Evolutionary conservation across 805 yeast genomes (phyloP), one percentile per base, ranked within the genome.

Genomic region (Starmerella cellae): DNA sequence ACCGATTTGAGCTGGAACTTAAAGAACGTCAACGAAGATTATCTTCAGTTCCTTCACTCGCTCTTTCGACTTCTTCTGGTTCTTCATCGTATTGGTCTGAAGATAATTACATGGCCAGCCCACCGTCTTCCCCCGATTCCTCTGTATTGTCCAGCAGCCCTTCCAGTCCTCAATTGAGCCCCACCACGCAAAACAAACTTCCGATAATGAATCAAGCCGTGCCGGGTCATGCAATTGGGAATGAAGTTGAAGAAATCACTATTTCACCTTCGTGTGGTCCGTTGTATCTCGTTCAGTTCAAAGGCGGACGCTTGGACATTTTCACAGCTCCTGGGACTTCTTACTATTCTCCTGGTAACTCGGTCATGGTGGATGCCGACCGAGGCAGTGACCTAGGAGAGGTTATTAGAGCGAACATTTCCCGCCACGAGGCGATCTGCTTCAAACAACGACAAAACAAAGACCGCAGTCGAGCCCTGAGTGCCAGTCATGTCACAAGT

Each of bases 311-410:
- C 34, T 62, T 78, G 42, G 95, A 84, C 59, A 83, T 82, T 8
- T 83, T 80, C 54, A 75, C 73, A 55, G 60, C 77, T 18, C 75
- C 83, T 2, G 64, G 60, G 13, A 51, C 54, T 22, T 52, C 67
- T 10, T 56, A 59, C 19, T 52, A 60, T 22, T 53, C 50, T 26
- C 60, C 66, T 4, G 81, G 81, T 19, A 85, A 79, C 55, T 66
- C 79, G 54, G 88, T 82, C 14, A 73, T 81, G 54, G 93, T 81
- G 16, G 88, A 82, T 55, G 93, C 91, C 1, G 93, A 82, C 55
- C 65, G 93, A 27, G 93, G 93, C 29, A 63, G 74, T 29, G 93
- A 82, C 60, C 66, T 82, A 46, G 93, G 93, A 29, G 70, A 71
- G 54, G 71, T 82, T 35, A 71, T 72, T 29, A 68, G 70, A 45